phyloP scores from a whole-genome alignment of 2,329 filamentous ascomycete species.

The Ilyonectria destructans region DNA sequence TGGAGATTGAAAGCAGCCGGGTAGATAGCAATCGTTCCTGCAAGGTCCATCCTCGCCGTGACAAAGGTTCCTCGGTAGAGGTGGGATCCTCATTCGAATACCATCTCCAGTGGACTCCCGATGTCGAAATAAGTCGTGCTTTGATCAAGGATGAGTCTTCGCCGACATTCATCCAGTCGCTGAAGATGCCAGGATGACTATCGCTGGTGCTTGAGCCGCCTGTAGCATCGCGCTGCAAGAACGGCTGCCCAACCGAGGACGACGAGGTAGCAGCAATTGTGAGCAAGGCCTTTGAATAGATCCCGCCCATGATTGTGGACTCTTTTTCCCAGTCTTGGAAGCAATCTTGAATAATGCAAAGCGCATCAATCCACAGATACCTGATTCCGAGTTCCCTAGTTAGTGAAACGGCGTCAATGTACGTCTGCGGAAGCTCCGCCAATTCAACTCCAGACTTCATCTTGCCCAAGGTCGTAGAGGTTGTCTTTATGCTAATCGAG shows the following conservation, averaged over 20 bases:
- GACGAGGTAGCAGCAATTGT: slow-evolving; percentile 41
- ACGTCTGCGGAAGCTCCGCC: slow-evolving; percentile 30
- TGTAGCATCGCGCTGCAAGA: background rate
- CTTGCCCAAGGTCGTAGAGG: slow-evolving; percentile 4
- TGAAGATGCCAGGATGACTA: background rate
- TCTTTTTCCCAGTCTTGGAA: slow-evolving; percentile 33
- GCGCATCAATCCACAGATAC: slow-evolving; percentile 27
- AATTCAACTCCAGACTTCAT: slow-evolving; percentile 31
- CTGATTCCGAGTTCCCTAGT: slow-evolving; percentile 15
- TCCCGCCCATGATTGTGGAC: slow-evolving; percentile 35
- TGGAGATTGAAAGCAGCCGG: slow-evolving; percentile 35
- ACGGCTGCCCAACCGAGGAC: slow-evolving; percentile 19
- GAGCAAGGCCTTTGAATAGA: slow-evolving; percentile 36
- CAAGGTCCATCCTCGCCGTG: slow-evolving; percentile 37
- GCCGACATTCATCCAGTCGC: background rate
- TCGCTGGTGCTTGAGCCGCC: background rate
- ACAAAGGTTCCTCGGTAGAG: slow-evolving; percentile 33
- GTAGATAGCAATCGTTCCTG: slow-evolving; percentile 41
- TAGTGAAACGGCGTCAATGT: slow-evolving; percentile 17
- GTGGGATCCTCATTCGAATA: slow-evolving; percentile 20
- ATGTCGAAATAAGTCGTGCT: slow-evolving; percentile 28
- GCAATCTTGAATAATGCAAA: slow-evolving; percentile 32
- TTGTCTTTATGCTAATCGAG: slow-evolving; percentile 19
- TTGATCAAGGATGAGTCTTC: background rate
- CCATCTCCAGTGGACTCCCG: slow-evolving; percentile 42